These are phyloP conservation scores for Aspergillus saccharolyticus DNA, from an alignment of 495 filamentous ascomycete genomes.

Conservation along the genomic window DNA sequence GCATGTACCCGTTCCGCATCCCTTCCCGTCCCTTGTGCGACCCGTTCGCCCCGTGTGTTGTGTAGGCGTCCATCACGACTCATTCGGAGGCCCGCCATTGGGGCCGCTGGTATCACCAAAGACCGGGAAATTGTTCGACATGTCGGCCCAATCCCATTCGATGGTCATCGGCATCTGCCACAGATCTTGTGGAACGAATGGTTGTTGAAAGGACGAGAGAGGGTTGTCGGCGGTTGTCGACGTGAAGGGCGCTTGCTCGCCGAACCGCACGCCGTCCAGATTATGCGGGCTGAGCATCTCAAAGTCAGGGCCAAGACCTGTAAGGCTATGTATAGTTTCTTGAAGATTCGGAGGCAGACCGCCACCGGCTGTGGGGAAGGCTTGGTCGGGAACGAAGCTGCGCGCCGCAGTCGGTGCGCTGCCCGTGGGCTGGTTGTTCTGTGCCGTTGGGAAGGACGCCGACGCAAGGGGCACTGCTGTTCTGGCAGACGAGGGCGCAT, in stretches of 20 bases:
- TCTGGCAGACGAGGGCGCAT: constrained; percentile 23
- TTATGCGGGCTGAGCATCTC: constrained; percentile 40
- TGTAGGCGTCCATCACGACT: constrained; percentile 9
- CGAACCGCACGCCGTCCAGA: constrained; percentile 36
- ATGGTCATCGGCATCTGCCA: constrained; percentile 96
- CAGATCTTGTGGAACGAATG: constrained; percentile 92
- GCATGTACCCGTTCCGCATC: not conserved
- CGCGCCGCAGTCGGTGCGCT: constrained; percentile 25
- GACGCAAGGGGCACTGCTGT: constrained; percentile 32
- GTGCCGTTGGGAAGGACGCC: constrained; percentile 27
- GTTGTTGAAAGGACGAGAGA: constrained; percentile 68
- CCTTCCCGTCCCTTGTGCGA: not conserved
- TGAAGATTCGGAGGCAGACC: constrained; percentile 22
- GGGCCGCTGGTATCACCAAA: constrained; percentile 26
- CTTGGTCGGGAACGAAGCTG: constrained; percentile 26
- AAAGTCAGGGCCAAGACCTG: constrained; percentile 37
- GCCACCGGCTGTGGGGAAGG: constrained; percentile 28
- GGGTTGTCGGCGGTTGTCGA: constrained; percentile 35
- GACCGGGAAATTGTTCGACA: constrained; percentile 50
- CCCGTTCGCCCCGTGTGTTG: not conserved
- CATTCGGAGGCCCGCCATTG: constrained; percentile 24
- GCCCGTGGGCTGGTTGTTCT: constrained; percentile 16
- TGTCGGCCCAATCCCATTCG: constrained; percentile 98
- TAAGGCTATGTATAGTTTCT: constrained; percentile 28
- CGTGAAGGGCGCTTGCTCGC: constrained; percentile 38